Evolutionary conservation across 2,329 filamentous ascomycete species (phyloP).

Genomic region (Saccharata proteae): DNA sequence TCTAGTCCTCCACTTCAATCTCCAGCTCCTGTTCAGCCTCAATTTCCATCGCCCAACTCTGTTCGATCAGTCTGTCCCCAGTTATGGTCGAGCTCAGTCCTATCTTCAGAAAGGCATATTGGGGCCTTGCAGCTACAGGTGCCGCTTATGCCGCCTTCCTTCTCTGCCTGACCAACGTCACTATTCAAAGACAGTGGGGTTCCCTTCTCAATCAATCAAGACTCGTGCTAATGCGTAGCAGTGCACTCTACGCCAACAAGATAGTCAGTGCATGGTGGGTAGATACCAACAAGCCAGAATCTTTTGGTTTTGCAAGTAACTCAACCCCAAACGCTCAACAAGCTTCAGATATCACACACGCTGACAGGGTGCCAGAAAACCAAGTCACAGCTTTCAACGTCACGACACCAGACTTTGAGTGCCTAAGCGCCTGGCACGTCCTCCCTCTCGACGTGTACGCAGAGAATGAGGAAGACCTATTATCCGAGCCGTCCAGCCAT

Average conservation of each 20-base stretch:
- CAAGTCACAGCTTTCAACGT: conserved; percentile 82
- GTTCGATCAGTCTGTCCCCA: no score
- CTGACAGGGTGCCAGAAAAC: conserved; percentile 44
- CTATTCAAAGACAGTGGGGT: conserved; percentile 64
- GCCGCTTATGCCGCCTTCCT: conserved; percentile 56
- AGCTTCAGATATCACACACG: neutral
- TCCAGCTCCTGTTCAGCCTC: no score
- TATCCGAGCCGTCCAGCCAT: conserved; percentile 25
- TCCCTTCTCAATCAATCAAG: neutral
- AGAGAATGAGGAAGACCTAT: conserved; percentile 53
- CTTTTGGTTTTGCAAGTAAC: conserved; percentile 74
- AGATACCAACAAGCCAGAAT: conserved; percentile 63
- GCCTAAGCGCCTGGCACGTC: conserved; percentile 82
- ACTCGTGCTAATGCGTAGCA: no score
- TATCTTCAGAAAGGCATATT: conserved; percentile 24
- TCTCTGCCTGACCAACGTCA: conserved; percentile 52
- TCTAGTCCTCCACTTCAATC: no score
- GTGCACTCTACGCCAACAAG: conserved; percentile 74
- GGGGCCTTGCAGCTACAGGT: conserved; percentile 37
- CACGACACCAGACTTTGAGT: conserved; percentile 60
- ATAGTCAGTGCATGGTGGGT: conserved; percentile 61
- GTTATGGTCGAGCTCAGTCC: conserved; percentile 19
- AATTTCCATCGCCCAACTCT: no score
- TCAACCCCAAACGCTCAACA: conserved; percentile 4
- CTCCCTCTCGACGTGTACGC: conserved; percentile 67